Evolutionary conservation across 805 yeast species (phyloP), one percentile per base, ranked within the genome.

Genomic region (Isabelozyma pseudorhagii): DNA sequence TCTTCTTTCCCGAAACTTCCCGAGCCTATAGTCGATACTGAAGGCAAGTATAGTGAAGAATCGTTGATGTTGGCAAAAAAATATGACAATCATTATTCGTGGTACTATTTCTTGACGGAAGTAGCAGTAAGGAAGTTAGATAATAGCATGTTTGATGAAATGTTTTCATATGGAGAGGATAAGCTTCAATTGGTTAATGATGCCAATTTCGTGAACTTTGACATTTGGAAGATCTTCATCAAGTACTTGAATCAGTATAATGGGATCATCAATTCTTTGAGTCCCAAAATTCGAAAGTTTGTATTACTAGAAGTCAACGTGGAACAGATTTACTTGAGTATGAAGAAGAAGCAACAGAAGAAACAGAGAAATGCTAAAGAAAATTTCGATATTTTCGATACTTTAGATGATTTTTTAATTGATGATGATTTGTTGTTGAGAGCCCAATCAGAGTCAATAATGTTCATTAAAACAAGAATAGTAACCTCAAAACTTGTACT

Each of bases 101-200:
- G 76, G 77, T 69, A 68, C 54, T 71, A 52, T 44, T 72, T 65
- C 49, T 54, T 71, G 40, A 71, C 75, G 0, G 77, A 72, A 50
- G 61, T 69, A 6, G 77, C 77, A 0, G 67, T 69, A 15, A 54
- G 76, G 28, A 71, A 71, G 54, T 62, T 71, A 15, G 77, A 71
- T 49, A 72, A 72, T 54, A 58, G 52, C 27, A 55, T 72, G 59
- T 67, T 54, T 49, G 69, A 70, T 51, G 75, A 72, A 31, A 44
- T 68, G 8, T 69, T 58, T 49, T 51, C 64, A 0, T 50, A 50
- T 34, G 58, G 54, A 18, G 44, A 52, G 7, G 39, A 43, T 2
- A 34, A 47, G 6, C 43, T 50, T 5, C 42, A 41, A 6, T 38
- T 50, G 5, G 70, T 74, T 69, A 69, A 64, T 40, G 56, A 52